Base-by-base conservation (phyloP, 345 rosid species). In the Gossypium herbaceum region DNA sequence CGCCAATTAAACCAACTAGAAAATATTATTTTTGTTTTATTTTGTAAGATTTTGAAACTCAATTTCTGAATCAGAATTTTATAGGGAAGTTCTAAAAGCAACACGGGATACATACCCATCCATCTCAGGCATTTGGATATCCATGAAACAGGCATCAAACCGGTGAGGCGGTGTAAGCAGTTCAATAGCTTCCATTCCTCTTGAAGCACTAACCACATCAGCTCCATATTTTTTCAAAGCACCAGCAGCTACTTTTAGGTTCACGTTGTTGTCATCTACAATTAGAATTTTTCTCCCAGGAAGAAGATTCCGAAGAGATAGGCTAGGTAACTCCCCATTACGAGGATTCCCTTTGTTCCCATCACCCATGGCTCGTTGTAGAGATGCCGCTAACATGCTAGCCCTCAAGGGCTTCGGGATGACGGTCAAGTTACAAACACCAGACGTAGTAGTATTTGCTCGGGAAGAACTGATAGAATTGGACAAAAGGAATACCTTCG, bases 61-160 rank as follows among this genome's bases (percentile, higher is more conserved):
- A 73, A 66, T 50, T 63, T 57, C 12, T 20, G 11, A 71, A 64
- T 27, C 60, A 71, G 41, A 78, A 50, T 71, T 17, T 4, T 45
- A 73, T 24, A 41, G 6, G 52, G 72, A 62, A 58, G 44, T 12
- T 43, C 12, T 15, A 60, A 59, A 74, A n/a, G 48, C 58, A 68
- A 13, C 39, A 57, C 48, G 41, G 24, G 2, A 56, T 25, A 68
- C 86, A 76, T 92, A 94, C 98, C 98, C 98, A 73, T 94, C 97
- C 97, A 92, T 92, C 84, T 84, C 89, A 27, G 98, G 98, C 98
- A 94, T 94, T 77, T 94, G 98, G 78, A 94, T 91, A 82, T 94
- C 98, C 98, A 94, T 94, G 88, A 94, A 94, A 85, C 98, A 94
- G 44, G 98, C 98, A 82, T 94, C 94, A 76, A 92, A 94, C 54